phyloP scores from a whole-genome alignment of 371 early-diverging fungal species.

The Umbelopsis sp. region DNA sequence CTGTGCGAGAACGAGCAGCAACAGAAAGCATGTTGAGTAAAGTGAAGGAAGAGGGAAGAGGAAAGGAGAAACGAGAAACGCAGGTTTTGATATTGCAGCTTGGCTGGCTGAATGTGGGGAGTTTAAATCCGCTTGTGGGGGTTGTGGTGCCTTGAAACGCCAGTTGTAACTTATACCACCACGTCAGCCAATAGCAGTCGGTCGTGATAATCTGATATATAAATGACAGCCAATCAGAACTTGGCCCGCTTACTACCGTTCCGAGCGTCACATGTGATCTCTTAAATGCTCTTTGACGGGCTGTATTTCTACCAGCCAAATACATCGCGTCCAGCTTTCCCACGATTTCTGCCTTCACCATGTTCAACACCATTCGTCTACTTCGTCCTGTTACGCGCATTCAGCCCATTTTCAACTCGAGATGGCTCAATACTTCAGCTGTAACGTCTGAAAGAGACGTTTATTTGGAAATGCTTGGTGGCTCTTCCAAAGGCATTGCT shows the following conservation, averaged over 20 bases:
- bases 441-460: slow-evolving; percentile 52
- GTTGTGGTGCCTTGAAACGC: not conserved
- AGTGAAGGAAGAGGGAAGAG: slow-evolving; percentile 22
- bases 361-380: slow-evolving; percentile 4
- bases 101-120: not conserved
- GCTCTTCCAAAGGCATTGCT: slow-evolving; percentile 75
- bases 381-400: not conserved
- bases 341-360: slow-evolving; percentile 7
- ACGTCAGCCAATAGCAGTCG: not conserved
- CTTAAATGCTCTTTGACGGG: not conserved
- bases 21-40: slow-evolving; percentile 47
- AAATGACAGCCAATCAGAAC: not conserved
- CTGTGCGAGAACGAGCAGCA: slow-evolving; percentile 51
- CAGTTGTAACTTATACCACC: not conserved
- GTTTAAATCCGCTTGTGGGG: not conserved
- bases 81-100: not conserved
- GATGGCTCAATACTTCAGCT: slow-evolving; percentile 23
- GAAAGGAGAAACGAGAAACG: slow-evolving; percentile 3
- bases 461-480: slow-evolving; percentile 62
- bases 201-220: not conserved
- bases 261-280: slow-evolving; percentile 8
- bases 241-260: not conserved
- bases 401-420: not conserved
- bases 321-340: not conserved
- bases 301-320: not conserved